Evolutionary conservation across 2,329 filamentous ascomycete genomes (phyloP), one percentile per base, ranked within the genome.

Genomic region (Paecilomyces sp.): DNA sequence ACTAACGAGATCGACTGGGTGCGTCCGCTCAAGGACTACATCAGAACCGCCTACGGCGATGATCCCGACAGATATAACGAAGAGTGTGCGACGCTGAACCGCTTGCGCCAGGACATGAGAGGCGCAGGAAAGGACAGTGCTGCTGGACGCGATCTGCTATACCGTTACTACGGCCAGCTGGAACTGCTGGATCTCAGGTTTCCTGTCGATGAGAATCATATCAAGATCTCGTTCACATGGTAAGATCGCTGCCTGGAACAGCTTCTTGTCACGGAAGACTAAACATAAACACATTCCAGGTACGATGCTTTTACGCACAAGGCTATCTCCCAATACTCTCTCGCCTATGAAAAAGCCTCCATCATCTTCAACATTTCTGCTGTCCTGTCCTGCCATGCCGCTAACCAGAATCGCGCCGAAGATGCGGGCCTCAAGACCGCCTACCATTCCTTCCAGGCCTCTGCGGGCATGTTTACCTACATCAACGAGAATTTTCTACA

Each of bases 301-400:
- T 97, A 95, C 78, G 94, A 99, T 75, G 94, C 95, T n/a, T 99
- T 99, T 74, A 99, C 94, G 53, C 92, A 96, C 74, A 97, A 97
- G 71, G 85, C 92, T n/a, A 99, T 94, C 3, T 88, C 92, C 3
- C 94, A 99, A 75, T 97, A 95, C 79, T 97, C 92, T 7, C 83
- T 99, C 55, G 94, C 94, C 55, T 99, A 95, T 74, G 94, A 99
- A 75, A 99, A 99, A 74, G 94, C 94, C 13, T 97, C 93, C 68
- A 96, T 99, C 71, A 97, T 99, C 70, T 99, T 99, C 83, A 99
- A 99, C 77, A 99, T 99, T 66, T 96, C 93, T 41, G 93, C 94
- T 66, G 92, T 97, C 28, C 83, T 99, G 22, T 97, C 93, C 58
- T 97, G 93, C 71, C 91, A 99, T 81, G 94, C 93, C 62, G 92